These are phyloP conservation scores for Yarrowia divulgata DNA, from an alignment of 805 yeast genomes.

Conservation along the genomic window DNA sequence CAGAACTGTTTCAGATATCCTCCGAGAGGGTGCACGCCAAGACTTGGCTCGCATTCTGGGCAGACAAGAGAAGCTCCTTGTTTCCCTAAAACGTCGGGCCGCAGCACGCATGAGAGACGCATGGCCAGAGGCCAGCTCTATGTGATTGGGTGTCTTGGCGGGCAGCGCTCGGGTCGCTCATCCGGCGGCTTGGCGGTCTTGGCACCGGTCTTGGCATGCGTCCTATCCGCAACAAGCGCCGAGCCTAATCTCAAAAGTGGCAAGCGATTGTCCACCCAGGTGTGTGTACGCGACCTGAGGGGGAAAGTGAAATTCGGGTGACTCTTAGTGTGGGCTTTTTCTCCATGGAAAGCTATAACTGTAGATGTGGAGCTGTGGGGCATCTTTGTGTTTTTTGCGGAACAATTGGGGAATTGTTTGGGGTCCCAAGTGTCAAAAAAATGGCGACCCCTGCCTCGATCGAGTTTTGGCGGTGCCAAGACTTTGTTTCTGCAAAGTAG, in stretches of 20 bases:
- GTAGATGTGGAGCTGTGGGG: too few relatives aligned
- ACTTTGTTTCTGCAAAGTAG: background rate
- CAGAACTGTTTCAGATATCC: background rate
- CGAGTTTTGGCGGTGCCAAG: constrained; percentile 16
- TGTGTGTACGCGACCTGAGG: background rate
- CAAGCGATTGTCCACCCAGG: background rate
- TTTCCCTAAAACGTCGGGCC: constrained; percentile 20
- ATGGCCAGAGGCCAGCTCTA: background rate
- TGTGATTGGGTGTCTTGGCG: constrained; percentile 32
- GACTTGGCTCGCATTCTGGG: background rate
- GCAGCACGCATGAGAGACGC: constrained; percentile 7
- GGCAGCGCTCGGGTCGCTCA: constrained; percentile 30
- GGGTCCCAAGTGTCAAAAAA: background rate
- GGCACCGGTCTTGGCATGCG: constrained; percentile 36
- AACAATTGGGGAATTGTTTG: too few relatives aligned
- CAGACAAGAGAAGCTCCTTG: background rate
- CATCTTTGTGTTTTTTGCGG: too few relatives aligned
- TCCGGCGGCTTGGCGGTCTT: constrained; percentile 28
- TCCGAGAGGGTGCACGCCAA: constrained; percentile 28
- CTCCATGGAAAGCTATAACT: too few relatives aligned
- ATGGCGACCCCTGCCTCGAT: constrained; percentile 16
- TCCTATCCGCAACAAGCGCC: constrained; percentile 18
- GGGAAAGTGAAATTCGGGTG: background rate
- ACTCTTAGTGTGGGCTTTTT: too few relatives aligned
- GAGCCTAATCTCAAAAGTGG: background rate